phyloP scores from a whole-genome alignment of 352 stramenopile genomes.

The Phytophthora chlamydospora region DNA sequence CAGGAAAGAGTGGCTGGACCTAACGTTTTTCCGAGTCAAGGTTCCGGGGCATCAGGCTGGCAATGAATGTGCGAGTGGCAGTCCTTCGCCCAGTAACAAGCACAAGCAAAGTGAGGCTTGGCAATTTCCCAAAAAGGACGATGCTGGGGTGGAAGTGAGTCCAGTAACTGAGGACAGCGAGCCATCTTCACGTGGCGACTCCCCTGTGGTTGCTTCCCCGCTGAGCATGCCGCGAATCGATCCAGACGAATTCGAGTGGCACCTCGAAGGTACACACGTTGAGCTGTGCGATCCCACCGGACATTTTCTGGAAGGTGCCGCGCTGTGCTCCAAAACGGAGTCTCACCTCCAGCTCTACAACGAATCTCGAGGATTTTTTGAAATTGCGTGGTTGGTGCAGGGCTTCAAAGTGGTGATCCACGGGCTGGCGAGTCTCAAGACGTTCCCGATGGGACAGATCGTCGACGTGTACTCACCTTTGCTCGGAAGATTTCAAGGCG shows the following conservation, averaged over 20 bases:
- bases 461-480: slow-evolving; percentile 68
- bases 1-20: slow-evolving; percentile 61
- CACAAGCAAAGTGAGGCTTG: not conserved
- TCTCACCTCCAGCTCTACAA: slow-evolving; percentile 60
- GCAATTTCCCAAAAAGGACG: not conserved
- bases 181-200: no score
- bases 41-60: slow-evolving; percentile 23
- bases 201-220: not conserved
- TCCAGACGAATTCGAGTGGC: slow-evolving; percentile 53
- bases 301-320: slow-evolving; percentile 51
- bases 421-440: slow-evolving; percentile 48
- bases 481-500: slow-evolving; percentile 41
- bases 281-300: slow-evolving; percentile 47
- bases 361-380: slow-evolving; percentile 56
- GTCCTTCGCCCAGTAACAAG: not conserved
- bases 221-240: slow-evolving; percentile 17
- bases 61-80: slow-evolving; percentile 1
- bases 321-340: slow-evolving; percentile 50
- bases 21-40: slow-evolving; percentile 54
- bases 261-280: slow-evolving; percentile 53
- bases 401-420: slow-evolving; percentile 67
- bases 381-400: slow-evolving; percentile 39
- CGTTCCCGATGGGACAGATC: slow-evolving; percentile 47
- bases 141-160: not conserved
- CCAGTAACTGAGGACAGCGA: no score